Evolutionary conservation across 176 grass and related monocot species (phyloP).

Genomic region (Cenchrus fungigraminus): DNA sequence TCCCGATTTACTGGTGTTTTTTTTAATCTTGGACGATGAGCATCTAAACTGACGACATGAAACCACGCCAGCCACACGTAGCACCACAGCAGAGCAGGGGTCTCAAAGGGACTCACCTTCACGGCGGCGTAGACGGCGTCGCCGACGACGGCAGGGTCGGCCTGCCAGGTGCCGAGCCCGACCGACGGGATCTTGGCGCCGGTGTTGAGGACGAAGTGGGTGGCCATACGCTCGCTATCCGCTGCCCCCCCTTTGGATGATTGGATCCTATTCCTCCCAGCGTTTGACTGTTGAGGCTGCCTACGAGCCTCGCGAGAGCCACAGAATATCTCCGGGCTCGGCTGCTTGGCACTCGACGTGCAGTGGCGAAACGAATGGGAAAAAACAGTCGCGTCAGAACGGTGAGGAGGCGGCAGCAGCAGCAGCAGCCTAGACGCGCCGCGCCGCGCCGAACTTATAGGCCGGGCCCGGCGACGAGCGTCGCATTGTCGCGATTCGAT

Average conservation of each 20-base stretch:
- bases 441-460: neutral
- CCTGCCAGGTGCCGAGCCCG: constrained; percentile 72
- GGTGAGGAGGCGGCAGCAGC: neutral
- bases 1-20: neutral
- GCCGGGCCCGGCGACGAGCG: neutral
- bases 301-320: neutral
- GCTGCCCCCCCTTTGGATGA: no score
- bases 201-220: constrained; percentile 63
- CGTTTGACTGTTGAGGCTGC: neutral
- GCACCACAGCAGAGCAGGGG: neutral
- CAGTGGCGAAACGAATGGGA: neutral
- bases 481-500: neutral
- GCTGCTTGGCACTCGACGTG: neutral
- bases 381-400: neutral
- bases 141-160: constrained; percentile 41
- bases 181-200: constrained; percentile 68
- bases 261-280: no score
- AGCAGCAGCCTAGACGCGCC: neutral
- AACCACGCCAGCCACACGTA: neutral
- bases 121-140: constrained; percentile 57
- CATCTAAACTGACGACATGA: neutral
- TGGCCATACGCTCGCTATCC: constrained; percentile 41
- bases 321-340: neutral
- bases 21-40: neutral
- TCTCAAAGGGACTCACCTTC: constrained; percentile 27